Evolutionary conservation across 352 stramenopile species (phyloP), one percentile per base, ranked within the genome.

Genomic region (Globisporangium viniferum): DNA sequence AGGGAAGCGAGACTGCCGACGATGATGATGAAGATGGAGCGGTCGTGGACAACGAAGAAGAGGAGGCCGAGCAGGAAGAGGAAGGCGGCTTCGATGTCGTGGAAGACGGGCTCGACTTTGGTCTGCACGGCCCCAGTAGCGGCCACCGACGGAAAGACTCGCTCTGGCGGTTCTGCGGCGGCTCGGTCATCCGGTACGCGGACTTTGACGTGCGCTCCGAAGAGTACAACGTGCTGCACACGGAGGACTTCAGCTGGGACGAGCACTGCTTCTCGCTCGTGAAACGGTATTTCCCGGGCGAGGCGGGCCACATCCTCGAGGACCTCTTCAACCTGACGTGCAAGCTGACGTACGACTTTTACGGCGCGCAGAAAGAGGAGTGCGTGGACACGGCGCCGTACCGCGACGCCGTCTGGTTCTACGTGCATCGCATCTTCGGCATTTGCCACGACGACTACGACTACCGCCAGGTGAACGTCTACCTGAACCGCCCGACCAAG

Each of bases 391-490:
- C 88, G 33, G 84, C 72, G 57, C 85, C 88, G 55, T 96, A 92
- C 73, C 88, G 87, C 24, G 77, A 89, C 53, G 88, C 88, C 60
- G 89, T 96, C 35, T 94, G 88, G 87, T 94, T 92, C 72, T 96
- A 94, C 48, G 87, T 95, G 20, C 88, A 94, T 67, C 86, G 88
- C 63, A 92, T 94, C 71, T 94, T 94, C 41, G 88, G 88, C 48
- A 96, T 96, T 71, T 95, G 86, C 70, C 85, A 95, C 72, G 88
- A 95, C 56, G 88, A 94, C 72, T 95, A 95, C 65, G 86, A 95
- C 73, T 95, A 95, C 71, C 75, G 81, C 44, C 86, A 92, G 66
- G 84, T 95, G 27, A 94, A 94, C 67, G 78, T 81, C 61, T 93
- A 84, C 56, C 62, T 95, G 56, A 94, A 93, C 70, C 84, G 85